Percentiles rank a stretch among this genome's conserved stretches.
phyloP scores from a whole-genome alignment of 2,329 filamentous ascomycete genomes.

The Coniochaeta hoffmannii region DNA sequence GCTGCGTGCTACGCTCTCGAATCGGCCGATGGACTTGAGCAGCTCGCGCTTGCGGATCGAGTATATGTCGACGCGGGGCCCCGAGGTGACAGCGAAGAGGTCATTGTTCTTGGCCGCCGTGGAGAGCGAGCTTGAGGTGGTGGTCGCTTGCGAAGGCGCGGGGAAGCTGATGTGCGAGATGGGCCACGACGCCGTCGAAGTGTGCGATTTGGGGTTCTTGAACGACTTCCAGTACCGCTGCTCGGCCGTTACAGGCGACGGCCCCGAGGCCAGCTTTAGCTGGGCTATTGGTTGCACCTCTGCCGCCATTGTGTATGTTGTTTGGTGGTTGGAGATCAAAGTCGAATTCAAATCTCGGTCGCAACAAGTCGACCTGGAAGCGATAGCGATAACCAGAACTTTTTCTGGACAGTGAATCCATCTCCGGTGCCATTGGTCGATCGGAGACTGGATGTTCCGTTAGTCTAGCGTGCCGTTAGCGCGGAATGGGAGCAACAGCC shows the following conservation, averaged over 20 bases:
- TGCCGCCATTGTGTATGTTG: constrained; percentile 60
- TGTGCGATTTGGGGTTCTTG: constrained; percentile 81
- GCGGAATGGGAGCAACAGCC: no score
- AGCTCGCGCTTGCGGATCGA: constrained; percentile 87
- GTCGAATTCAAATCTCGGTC: background rate
- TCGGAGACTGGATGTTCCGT: background rate
- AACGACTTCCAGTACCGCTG: constrained; percentile 96
- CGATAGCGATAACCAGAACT: background rate
- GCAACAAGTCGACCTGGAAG: background rate
- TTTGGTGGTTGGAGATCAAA: background rate
- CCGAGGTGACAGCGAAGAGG: constrained; percentile 89
- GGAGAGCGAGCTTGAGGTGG: constrained; percentile 26
- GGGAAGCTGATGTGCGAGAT: constrained; percentile 85
- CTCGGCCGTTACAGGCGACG: constrained; percentile 78
- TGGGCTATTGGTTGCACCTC: constrained; percentile 74
- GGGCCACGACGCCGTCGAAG: constrained; percentile 82
- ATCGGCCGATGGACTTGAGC: constrained; percentile 88
- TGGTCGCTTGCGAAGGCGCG: constrained; percentile 31
- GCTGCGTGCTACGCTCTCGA: constrained; percentile 83
- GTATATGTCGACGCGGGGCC: constrained; percentile 87
- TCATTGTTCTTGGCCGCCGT: constrained; percentile 48
- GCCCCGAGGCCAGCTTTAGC: constrained; percentile 76
- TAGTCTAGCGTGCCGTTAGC: no score
- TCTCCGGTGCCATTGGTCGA: background rate
- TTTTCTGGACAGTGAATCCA: background rate